Percentiles rank a stretch among this genome's conserved stretches.
Evolutionary conservation across 1,139 yeast species (phyloP).

Genomic region (Protomyces lactucae-debilis): DNA sequence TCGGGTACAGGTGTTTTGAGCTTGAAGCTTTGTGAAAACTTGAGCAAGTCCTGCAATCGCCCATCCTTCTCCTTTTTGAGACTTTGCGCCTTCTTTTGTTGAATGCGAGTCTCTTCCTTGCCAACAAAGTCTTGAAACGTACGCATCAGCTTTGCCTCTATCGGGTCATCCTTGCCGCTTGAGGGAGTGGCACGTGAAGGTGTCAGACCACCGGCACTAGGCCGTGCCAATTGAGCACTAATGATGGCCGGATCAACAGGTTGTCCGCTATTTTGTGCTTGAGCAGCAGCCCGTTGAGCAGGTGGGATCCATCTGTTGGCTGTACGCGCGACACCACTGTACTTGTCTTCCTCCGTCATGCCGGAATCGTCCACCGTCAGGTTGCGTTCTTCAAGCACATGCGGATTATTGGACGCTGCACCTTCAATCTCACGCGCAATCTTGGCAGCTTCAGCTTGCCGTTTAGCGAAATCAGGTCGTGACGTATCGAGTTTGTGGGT

Average conservation of each 20-base stretch:
- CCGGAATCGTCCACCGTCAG: slow-evolving; percentile 69
- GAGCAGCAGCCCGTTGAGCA: slow-evolving; percentile 16
- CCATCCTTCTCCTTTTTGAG: slow-evolving; percentile 47
- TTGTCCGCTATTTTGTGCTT: not conserved
- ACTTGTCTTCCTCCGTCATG: slow-evolving; percentile 90
- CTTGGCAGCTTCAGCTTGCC: slow-evolving; percentile 65
- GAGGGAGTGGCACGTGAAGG: slow-evolving; percentile 11
- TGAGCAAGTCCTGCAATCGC: slow-evolving; percentile 63
- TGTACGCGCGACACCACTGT: slow-evolving; percentile 69
- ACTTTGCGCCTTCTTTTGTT: slow-evolving; percentile 37
- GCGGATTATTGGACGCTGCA: slow-evolving; percentile 60
- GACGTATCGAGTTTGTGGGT: slow-evolving; percentile 75
- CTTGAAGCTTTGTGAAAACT: slow-evolving; percentile 78
- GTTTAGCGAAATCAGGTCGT: slow-evolving; percentile 67
- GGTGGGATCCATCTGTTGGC: slow-evolving; percentile 18
- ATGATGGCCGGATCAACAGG: slow-evolving; percentile 28
- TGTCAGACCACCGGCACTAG: slow-evolving; percentile 2
- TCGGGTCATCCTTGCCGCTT: slow-evolving; percentile 28
- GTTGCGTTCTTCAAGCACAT: slow-evolving; percentile 90
- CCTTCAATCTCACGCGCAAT: slow-evolving; percentile 80
- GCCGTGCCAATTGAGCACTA: slow-evolving; percentile 11
- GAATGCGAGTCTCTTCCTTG: slow-evolving; percentile 38
- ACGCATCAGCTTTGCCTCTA: slow-evolving; percentile 39
- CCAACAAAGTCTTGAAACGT: slow-evolving; percentile 41
- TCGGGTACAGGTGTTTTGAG: slow-evolving; percentile 54